Conservation (phyloP, 1,284 basidiomycete species). For the Tetrapyrgos nigripes region DNA sequence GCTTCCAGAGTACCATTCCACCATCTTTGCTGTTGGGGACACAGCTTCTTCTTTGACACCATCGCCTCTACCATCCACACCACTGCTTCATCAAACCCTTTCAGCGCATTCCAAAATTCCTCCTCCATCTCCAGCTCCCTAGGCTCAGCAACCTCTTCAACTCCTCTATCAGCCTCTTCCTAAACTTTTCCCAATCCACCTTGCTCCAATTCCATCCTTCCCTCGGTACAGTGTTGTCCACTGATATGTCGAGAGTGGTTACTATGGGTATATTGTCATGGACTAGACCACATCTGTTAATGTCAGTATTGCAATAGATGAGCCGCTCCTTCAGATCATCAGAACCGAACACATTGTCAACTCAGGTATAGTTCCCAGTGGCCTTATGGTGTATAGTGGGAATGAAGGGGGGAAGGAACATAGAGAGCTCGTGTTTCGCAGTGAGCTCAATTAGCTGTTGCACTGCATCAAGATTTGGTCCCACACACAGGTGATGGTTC, state of each 20-base stretch:
- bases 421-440: conserved; percentile 22
- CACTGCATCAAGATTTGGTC: not conserved
- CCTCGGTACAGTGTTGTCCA: not conserved
- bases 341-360: conserved; percentile 42
- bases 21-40: conserved; percentile 32
- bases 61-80: conserved; percentile 21
- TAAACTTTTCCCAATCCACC: conserved; percentile 31
- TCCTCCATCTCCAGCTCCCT: not conserved
- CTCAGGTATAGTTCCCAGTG: conserved; percentile 35
- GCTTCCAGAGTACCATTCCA: conserved; percentile 30
- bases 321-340: conserved; percentile 19
- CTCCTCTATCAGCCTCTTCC: not conserved
- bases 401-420: conserved; percentile 32
- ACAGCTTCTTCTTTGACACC: conserved; percentile 27
- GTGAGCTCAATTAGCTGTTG: conserved; percentile 24
- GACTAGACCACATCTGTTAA: not conserved
- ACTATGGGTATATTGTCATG: conserved; percentile 29
- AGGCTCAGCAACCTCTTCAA: not conserved
- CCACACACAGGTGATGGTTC: conserved; percentile 44
- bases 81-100: conserved; percentile 11
- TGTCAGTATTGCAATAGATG: conserved; percentile 4
- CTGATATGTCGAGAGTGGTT: conserved; percentile 13
- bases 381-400: conserved; percentile 33
- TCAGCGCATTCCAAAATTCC: not conserved
- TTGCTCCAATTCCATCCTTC: conserved; percentile 23